phyloP scores from a whole-genome alignment of 345 rosid species.

The Psidium guajava region DNA sequence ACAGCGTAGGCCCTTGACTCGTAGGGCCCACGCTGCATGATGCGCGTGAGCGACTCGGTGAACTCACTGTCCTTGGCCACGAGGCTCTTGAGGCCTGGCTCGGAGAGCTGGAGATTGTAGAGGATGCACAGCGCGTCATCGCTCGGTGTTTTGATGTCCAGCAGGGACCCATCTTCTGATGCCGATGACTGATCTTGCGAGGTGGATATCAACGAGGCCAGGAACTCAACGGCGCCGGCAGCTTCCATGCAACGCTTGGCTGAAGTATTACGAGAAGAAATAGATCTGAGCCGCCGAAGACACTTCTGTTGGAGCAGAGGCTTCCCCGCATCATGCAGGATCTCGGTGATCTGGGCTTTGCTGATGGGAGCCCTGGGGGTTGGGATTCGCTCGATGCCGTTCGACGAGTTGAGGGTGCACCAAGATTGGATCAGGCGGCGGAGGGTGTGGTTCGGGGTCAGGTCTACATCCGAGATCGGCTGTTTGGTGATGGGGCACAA shows the following conservation, averaged over 20 bases:
- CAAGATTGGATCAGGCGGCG: conserved; percentile 82
- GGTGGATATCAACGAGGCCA: conserved; percentile 27
- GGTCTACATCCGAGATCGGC: conserved; percentile 17
- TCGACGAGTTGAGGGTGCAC: conserved; percentile 74
- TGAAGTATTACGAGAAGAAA: conserved; percentile 29
- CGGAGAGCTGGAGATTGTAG: conserved; percentile 52
- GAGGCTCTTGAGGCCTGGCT: conserved; percentile 44
- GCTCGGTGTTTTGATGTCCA: conserved; percentile 7
- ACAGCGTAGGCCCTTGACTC: conserved; percentile 27
- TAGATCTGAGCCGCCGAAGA: conserved; percentile 38
- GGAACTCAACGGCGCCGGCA: conserved; percentile 53
- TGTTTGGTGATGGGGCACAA: conserved; percentile 51
- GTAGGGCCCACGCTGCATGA: conserved; percentile 12
- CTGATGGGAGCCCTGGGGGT: conserved; percentile 62
- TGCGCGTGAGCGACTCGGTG: conserved; percentile 19
- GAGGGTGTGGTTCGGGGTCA: conserved; percentile 66
- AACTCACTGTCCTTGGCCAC: conserved; percentile 31
- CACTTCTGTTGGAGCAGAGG: conserved; percentile 36
- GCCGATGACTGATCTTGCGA: not conserved
- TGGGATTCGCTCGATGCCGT: conserved; percentile 69
- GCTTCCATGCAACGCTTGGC: conserved; percentile 64
- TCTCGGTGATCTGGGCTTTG: conserved; percentile 42
- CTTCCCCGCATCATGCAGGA: conserved; percentile 35
- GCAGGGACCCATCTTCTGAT: not conserved
- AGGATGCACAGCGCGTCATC: conserved; percentile 66